Conservation (phyloP, 352 stramenopile species). For the Pythium biforme region DNA sequence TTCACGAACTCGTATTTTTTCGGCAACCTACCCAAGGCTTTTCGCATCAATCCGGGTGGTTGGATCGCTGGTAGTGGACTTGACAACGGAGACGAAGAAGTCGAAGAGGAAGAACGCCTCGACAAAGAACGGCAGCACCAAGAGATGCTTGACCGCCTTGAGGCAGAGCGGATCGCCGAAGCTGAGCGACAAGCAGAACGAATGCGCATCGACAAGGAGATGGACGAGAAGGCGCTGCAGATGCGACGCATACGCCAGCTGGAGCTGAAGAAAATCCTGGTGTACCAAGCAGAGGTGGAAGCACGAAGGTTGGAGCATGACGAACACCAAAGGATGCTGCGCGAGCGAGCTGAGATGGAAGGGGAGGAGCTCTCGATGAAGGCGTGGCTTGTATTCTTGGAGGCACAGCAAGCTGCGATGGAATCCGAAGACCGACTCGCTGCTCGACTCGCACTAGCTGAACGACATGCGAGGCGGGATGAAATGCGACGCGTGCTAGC, state of each 20-base stretch:
- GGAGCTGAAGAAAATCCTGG: slow-evolving; percentile 58
- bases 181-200: slow-evolving; percentile 51
- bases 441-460: slow-evolving; percentile 24
- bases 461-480: slow-evolving; percentile 24
- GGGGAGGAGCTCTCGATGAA: slow-evolving; percentile 38
- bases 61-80: slow-evolving; percentile 60
- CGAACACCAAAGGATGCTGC: slow-evolving; percentile 29
- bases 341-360: slow-evolving; percentile 30
- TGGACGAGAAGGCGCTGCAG: slow-evolving; percentile 58
- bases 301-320: slow-evolving; percentile 32
- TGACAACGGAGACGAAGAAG: slow-evolving; percentile 74
- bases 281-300: slow-evolving; percentile 56
- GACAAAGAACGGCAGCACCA: slow-evolving; percentile 58
- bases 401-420: slow-evolving; percentile 44
- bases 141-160: slow-evolving; percentile 55
- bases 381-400: slow-evolving; percentile 31
- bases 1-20: slow-evolving; percentile 78
- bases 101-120: slow-evolving; percentile 64
- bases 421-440: slow-evolving; percentile 37
- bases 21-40: slow-evolving; percentile 47
- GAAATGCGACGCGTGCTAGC: slow-evolving; percentile 40
- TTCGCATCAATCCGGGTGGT: slow-evolving; percentile 40
- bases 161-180: slow-evolving; percentile 56
- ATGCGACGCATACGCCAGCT: slow-evolving; percentile 44
- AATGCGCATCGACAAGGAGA: slow-evolving; percentile 55